These are phyloP conservation scores for Penicillium palitans DNA, from an alignment of 2,329 filamentous ascomycete genomes.

Conservation along the genomic window DNA sequence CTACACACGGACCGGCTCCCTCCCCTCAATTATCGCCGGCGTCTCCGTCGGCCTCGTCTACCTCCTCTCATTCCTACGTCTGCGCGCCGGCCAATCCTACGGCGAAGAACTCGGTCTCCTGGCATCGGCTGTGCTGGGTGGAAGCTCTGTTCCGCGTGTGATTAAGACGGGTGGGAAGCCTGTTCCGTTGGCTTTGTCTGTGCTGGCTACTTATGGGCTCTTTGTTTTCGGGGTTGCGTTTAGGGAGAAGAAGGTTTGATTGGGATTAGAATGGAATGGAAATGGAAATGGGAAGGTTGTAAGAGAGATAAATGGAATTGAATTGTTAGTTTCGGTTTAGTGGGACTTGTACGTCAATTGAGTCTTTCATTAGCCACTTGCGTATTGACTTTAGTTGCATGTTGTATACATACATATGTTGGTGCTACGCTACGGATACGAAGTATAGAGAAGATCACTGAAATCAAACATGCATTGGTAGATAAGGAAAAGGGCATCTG, in stretches of 20 bases:
- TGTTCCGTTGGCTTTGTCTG: conserved; percentile 74
- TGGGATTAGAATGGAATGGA: not conserved
- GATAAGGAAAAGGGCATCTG: not conserved
- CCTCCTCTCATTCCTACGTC: conserved; percentile 76
- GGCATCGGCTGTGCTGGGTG: conserved; percentile 80
- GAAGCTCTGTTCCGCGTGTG: conserved; percentile 81
- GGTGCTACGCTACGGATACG: not conserved
- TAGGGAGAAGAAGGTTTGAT: conserved; percentile 34
- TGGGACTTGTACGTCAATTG: not conserved
- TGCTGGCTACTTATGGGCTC: conserved; percentile 76
- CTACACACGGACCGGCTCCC: conserved; percentile 78
- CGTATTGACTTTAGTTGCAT: not conserved
- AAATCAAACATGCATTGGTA: conserved; percentile 1
- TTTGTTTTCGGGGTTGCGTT: conserved; percentile 75
- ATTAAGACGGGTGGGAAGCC: conserved; percentile 76
- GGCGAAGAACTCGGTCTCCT: conserved; percentile 87
- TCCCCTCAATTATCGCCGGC: conserved; percentile 84
- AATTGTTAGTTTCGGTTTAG: not conserved
- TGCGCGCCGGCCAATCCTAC: conserved; percentile 72
- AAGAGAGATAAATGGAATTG: not conserved
- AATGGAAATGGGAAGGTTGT: not conserved
- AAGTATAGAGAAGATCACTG: not conserved
- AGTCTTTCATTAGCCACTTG: not conserved
- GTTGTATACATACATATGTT: not conserved
- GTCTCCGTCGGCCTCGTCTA: conserved; percentile 77